Conservation (phyloP, 2,329 filamentous ascomycete species). For the Fusarium musae region DNA sequence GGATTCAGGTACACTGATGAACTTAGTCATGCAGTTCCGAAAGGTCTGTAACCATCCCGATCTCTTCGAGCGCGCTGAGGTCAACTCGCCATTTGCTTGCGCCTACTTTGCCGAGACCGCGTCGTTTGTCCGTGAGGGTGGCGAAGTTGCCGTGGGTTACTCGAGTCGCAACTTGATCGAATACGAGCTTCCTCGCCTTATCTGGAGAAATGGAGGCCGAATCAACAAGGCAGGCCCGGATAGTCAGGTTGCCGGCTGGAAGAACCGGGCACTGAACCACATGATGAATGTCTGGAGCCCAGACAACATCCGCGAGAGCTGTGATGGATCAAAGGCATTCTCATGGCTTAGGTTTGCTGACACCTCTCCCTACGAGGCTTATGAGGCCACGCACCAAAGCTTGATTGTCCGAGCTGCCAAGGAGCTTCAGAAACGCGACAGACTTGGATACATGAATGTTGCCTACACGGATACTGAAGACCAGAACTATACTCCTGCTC, state of each 20-base stretch:
- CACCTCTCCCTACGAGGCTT: constrained; percentile 77
- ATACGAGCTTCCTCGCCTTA: constrained; percentile 80
- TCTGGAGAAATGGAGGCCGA: constrained; percentile 85
- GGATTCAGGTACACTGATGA: constrained; percentile 97
- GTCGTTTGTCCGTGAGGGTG: constrained; percentile 91
- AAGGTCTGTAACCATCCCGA: constrained; percentile 99
- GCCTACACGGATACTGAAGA: constrained; percentile 76
- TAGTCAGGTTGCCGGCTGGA: constrained; percentile 83
- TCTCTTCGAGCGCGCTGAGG: constrained; percentile 94
- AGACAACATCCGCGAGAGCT: constrained; percentile 76
- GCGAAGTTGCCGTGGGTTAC: constrained; percentile 82
- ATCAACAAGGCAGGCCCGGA: constrained; percentile 77
- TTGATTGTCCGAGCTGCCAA: constrained; percentile 79
- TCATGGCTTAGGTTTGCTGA: constrained; percentile 93
- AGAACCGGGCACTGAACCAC: constrained; percentile 78
- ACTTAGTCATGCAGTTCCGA: constrained; percentile 99
- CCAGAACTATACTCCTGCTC: constrained; percentile 73
- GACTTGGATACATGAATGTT: constrained; percentile 73
- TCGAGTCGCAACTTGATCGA: constrained; percentile 89
- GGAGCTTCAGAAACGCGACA: constrained; percentile 64
- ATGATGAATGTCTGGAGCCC: constrained; percentile 92
- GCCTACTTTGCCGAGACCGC: constrained; percentile 94
- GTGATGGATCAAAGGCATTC: constrained; percentile 73
- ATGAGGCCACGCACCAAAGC: constrained; percentile 73
- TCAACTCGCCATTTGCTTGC: constrained; percentile 83